Evolutionary conservation across 257 asterid species (phyloP).

Genomic region (Solanum virginianum): DNA sequence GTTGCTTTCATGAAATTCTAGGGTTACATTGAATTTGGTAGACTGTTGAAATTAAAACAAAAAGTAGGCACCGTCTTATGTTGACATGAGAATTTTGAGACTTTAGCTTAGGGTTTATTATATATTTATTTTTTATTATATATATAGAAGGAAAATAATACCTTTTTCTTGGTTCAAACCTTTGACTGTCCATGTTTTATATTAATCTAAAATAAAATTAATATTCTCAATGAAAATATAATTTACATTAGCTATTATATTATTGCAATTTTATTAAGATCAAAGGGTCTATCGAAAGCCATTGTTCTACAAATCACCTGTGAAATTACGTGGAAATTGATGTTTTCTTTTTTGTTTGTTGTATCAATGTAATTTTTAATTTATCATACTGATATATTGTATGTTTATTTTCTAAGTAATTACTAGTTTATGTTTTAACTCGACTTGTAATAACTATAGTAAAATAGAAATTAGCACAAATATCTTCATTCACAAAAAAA

Average conservation of each 20-base stretch:
- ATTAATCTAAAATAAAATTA: not conserved
- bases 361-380: not conserved
- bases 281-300: not conserved
- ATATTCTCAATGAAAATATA: not conserved
- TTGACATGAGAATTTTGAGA: constrained; percentile 10
- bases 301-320: not conserved
- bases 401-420: not conserved
- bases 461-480: not conserved
- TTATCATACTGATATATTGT: not conserved
- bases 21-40: not conserved
- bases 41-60: not conserved
- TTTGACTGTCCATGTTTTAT: not conserved
- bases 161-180: not conserved
- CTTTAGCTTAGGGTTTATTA: not conserved
- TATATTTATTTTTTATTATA: no score
- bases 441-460: not conserved
- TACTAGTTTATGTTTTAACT: not conserved
- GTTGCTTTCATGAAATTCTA: not conserved
- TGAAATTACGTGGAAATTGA: not conserved
- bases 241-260: no score
- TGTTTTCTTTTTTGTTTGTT: not conserved
- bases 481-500: not conserved
- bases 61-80: constrained; percentile 24
- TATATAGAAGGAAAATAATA: not conserved
- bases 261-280: not conserved